phyloP scores from a whole-genome alignment of 164 flowering plant genomes.

The Malania oleifera region DNA sequence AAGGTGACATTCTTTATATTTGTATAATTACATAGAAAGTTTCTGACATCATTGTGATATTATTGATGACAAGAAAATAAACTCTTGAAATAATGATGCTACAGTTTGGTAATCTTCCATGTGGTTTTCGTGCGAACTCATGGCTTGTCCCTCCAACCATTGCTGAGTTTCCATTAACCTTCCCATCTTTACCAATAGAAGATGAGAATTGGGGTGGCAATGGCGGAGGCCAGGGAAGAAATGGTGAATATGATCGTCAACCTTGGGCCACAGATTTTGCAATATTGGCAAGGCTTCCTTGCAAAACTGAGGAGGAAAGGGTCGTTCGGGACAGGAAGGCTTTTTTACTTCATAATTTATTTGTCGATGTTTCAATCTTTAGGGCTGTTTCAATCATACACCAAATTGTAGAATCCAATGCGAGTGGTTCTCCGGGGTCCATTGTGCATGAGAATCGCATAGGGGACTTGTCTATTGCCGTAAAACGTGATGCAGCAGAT shows the following conservation, averaged over 20 bases:
- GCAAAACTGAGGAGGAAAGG: slow-evolving; percentile 94
- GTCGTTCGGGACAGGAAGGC: slow-evolving; percentile 83
- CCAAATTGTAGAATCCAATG: slow-evolving; percentile 34
- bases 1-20: slow-evolving; percentile 46
- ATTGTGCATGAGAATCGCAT: slow-evolving; percentile 49
- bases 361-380: slow-evolving; percentile 67
- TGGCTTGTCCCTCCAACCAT: slow-evolving; percentile 81
- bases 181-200: slow-evolving; percentile 65
- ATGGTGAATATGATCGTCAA: slow-evolving; percentile 52
- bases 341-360: slow-evolving; percentile 78
- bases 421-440: slow-evolving; percentile 18
- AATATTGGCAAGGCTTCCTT: slow-evolving; percentile 68
- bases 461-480: slow-evolving; percentile 64
- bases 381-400: slow-evolving; percentile 70
- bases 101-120: slow-evolving; percentile 98
- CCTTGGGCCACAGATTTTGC: slow-evolving; percentile 93
- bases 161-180: slow-evolving; percentile 50
- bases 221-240: slow-evolving; percentile 88
- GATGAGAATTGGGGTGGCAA: slow-evolving; percentile 95
- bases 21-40: background rate
- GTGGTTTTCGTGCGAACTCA: slow-evolving; percentile 90
- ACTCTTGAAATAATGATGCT: slow-evolving; percentile 7
- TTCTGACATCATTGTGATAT: background rate
- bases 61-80: background rate
- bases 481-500: slow-evolving; percentile 46